Base-by-base conservation (phyloP, 768 basidiomycete genomes). In the Symmetrospora coprosmae region DNA sequence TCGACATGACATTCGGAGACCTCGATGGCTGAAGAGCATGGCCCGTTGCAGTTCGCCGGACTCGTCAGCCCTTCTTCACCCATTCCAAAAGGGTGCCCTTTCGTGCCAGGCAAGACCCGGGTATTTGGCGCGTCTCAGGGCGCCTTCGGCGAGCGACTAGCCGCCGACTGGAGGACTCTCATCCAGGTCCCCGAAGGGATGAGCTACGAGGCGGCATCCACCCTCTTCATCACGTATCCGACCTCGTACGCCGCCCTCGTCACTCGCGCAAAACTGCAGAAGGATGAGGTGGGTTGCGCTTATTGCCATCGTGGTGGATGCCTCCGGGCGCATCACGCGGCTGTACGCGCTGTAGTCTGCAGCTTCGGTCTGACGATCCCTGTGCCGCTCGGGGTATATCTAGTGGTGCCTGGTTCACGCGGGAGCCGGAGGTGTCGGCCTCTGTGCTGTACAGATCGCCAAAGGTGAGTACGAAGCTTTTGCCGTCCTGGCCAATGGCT, bases 361-460 rank as follows among this genome's bases (percentile, higher is more conserved):
- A 34, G 19, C 13, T 28, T 14, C 7, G 37, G 27, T n/a, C 9
- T n/a, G 33, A 51, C 60, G 48, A 21, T 7, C 1, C 30, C 4
- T 35, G n/a, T 51, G 39, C 55, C 17, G 40, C 13, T n/a, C 14
- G 3, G 2, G 39, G 33, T 7, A 48, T 85, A 86, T 85, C 21
- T 92, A 96, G 74, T 89, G 84, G 80, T 80, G 94, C 2, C 80
- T 99, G 2, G 83, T 97, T 3, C 87, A 88, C 49, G 92, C 90
- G 6, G 86, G 87, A n/a, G 92, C 91, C 1, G 92, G 92, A 2
- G 92, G 90, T 13, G 90, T 94, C 6, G 90, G 89, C 1, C 81
- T 91, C 48, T 81, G 82, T 14, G 90, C 91, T 13, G 82, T 90
- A 21, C 91, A 94, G 70, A 77, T 94, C 51, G 90, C 87, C 27